Evolutionary conservation across 2,329 filamentous ascomycete species (phyloP), one percentile per base, ranked within the genome.

Genomic region (Paramyrothecium roridum): DNA sequence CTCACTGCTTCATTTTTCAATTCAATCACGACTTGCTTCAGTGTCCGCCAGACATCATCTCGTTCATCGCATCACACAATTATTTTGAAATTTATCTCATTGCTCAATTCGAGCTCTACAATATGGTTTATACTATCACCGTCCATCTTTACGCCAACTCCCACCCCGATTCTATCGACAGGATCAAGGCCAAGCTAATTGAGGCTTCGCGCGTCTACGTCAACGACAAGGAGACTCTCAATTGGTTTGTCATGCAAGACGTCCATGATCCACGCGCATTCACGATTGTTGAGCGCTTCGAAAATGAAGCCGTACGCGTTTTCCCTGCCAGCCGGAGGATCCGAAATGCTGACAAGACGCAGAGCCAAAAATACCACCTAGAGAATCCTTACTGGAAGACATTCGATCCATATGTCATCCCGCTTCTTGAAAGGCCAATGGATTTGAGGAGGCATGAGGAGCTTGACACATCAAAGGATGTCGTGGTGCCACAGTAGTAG

Each of bases 171-270:
- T 79, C 78, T 67, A 86, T 90, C 73, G 74, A 78, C 58, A 89
- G 87, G 71, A 75, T 91, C 56, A 83, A 85, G 64, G 83, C 83
- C 55, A 91, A 91, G 76, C 83, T 91, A 55, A 81, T 87, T 67
- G 88, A 91, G 69, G 88, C 88, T n/a, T 86, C 85, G 56, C 80
- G 84, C 59, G 80, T 91, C 59, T 91, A 91, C 74, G 83, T 80
- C 60, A 78, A 88, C 60, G 88, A 91, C 74, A 83, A 83, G 66
- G 88, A 91, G 76, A 90, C 83, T 0, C 65, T 87, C 56, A 81
- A 77, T 48, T 91, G 88, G 88, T 84, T 89, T 71, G 88, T 91
- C 59, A 91, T 91, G 88, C 88, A 91, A 75, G 85, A 86, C 64
- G 80, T 85, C 56, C 77, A 82, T 63, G 88, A 91, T 69, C 79